Evolutionary conservation across 768 basidiomycete genomes (phyloP).

Genomic region (Boletus coccyginus): DNA sequence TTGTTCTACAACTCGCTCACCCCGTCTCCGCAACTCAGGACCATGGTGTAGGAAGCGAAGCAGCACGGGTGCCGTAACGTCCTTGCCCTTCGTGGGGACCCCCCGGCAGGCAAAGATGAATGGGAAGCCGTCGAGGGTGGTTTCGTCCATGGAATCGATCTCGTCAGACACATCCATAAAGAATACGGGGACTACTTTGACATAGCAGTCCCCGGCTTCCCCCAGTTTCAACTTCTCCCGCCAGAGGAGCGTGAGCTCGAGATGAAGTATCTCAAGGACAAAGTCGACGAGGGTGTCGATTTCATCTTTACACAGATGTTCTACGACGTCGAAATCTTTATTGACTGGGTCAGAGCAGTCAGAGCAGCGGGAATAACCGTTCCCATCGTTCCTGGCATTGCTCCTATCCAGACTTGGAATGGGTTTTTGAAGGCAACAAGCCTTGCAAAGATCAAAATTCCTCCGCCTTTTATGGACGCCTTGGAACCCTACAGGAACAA

Average conservation of each 20-base stretch:
- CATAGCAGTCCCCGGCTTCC: conserved; percentile 92
- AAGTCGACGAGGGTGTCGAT: conserved; percentile 84
- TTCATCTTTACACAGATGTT: conserved; percentile 99
- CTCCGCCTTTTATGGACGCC: conserved; percentile 67
- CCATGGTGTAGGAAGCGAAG: conserved; percentile 75
- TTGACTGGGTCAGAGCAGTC: conserved; percentile 83
- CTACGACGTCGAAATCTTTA: conserved; percentile 90
- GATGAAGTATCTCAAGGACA: conserved; percentile 84
- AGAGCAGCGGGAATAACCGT: conserved; percentile 84
- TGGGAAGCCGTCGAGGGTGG: conserved; percentile 94
- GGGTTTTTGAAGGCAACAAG: conserved; percentile 84
- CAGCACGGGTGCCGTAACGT: conserved; percentile 87
- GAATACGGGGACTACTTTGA: conserved; percentile 92
- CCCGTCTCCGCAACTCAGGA: conserved; percentile 1
- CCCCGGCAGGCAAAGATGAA: conserved; percentile 81
- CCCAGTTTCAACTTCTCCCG: conserved; percentile 73
- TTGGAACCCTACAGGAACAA: conserved; percentile 87
- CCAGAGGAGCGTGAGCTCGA: conserved; percentile 74
- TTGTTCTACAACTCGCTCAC: conserved; percentile 10
- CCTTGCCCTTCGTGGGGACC: conserved; percentile 90
- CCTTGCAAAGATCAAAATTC: conserved; percentile 77
- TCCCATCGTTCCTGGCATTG: conserved; percentile 91
- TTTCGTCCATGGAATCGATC: conserved; percentile 88
- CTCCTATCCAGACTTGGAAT: conserved; percentile 95
- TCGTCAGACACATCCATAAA: conserved; percentile 82